Base-by-base conservation (phyloP, 1,139 yeast species). In the Debaryomyces psychrophilus region DNA sequence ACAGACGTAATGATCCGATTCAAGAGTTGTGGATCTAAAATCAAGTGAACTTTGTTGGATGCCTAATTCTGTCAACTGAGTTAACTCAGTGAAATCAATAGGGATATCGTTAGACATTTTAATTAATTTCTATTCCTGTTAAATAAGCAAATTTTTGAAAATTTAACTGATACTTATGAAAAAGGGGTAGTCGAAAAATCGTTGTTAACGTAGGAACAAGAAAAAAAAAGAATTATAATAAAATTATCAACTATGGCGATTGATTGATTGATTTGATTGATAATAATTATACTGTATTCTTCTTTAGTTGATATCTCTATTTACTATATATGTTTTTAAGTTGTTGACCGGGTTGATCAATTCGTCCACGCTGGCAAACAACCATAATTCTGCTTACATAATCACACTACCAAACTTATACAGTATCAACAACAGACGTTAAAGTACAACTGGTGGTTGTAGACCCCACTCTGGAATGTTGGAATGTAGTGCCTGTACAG, bases 1-100 rank as follows among this genome's bases (percentile, higher is more conserved):
- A 63, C 96, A 88, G 28, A 93, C 88, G 71, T 86, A 93, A 64
- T 78, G 85, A 70, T 92, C 98, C 49, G 96, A 87, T 69, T 93
- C 97, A 58, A 93, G 80, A 26, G 99, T 93, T 50, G 97, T 90
- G 43, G 97, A 86, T 70, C 90, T 86, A 75, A 93, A 92, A 62
- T 92, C 96, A 61, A 93, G 83, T 48, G 95, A 85, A 58, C 83
- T 78, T 51, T 87, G 90, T 63, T 85, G 87, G 64, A 93, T 77
- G 52, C 97, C 97, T 67, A 90, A 76, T 55, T 85, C 77, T 50
- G 95, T 81, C 69, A 92, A 84, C 77, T 87, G 95, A 60, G 90
- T 82, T 69, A 90, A 85, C 77, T 93, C 98, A 60, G 96, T 92
- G 73, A 93, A 90, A 74, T 92, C 96, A 74, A 93, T 93, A 58